A percentile compares a stretch with the other conserved stretches of the same genome.
Evolutionary conservation across 768 basidiomycete genomes (phyloP).

Genomic region (Naganishia randhawae): DNA sequence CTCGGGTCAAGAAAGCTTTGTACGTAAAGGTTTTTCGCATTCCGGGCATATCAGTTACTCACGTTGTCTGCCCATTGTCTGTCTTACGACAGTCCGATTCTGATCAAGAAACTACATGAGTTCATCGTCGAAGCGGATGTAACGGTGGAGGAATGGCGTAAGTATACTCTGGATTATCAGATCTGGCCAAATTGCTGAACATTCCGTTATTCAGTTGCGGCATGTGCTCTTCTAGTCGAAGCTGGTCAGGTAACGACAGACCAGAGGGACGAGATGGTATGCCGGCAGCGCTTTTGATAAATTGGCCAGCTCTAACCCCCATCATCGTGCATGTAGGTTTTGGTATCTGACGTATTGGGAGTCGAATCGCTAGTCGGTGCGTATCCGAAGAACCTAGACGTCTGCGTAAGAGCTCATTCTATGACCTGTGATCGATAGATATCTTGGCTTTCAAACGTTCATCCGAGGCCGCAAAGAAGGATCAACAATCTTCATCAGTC

Average conservation of each 20-base stretch:
- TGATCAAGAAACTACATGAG: slow-evolving; percentile 20
- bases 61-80: not conserved
- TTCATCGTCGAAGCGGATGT: slow-evolving; percentile 21
- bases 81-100: not conserved
- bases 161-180: not conserved
- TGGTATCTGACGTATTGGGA: slow-evolving; percentile 6
- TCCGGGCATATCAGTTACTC: not conserved
- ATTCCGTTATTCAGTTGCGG: not conserved
- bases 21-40: not conserved
- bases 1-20: slow-evolving; percentile 14
- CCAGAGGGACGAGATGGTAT: slow-evolving; percentile 17
- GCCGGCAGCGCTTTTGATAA: not conserved
- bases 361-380: slow-evolving; percentile 13
- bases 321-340: not conserved
- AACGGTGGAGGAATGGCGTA: slow-evolving; percentile 19
- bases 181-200: not conserved
- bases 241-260: slow-evolving; percentile 12
- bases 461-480: slow-evolving; percentile 15
- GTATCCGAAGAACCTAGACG: not conserved
- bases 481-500: not conserved
- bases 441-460: slow-evolving; percentile 17
- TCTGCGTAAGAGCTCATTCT: not conserved
- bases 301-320: not conserved
- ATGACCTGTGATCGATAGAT: not conserved
- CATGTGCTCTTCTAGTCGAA: slow-evolving; percentile 13